Conservation (phyloP, 306 rosid species). For the Sesbania bispinosa region DNA sequence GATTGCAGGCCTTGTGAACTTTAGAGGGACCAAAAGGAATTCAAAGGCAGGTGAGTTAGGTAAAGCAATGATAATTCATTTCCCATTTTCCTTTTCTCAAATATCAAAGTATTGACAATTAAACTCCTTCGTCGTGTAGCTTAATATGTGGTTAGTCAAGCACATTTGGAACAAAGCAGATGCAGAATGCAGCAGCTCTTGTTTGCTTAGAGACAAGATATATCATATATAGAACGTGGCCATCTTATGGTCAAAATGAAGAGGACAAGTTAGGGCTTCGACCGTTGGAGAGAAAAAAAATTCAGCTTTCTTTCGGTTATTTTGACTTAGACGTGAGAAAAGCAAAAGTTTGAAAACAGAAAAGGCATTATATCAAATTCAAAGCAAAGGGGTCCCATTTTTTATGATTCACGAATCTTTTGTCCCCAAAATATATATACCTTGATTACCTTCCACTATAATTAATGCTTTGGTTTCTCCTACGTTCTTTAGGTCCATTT, state of each 20-base stretch:
- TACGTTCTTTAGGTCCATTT: not conserved
- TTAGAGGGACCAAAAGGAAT: slow-evolving; percentile 9
- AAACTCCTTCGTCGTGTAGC: too few species aligned
- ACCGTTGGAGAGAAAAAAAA: slow-evolving; percentile 31
- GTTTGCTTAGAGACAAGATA: not conserved
- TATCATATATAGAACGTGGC: too few species aligned
- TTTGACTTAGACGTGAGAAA: slow-evolving; percentile 26
- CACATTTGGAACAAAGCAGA: slow-evolving; percentile 19
- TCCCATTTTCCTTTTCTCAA: not conserved
- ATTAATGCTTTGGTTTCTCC: slow-evolving; percentile 13
- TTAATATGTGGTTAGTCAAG: too few species aligned
- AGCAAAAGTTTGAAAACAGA: slow-evolving; percentile 22
- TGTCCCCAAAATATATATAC: slow-evolving; percentile 2
- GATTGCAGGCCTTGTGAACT: not conserved
- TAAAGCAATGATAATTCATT: slow-evolving; percentile 30
- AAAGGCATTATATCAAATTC: slow-evolving; percentile 30
- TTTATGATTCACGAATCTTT: slow-evolving; percentile 21
- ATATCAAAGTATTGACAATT: too few species aligned
- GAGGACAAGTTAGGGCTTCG: slow-evolving; percentile 21
- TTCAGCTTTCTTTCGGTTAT: slow-evolving; percentile 31
- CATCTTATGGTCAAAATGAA: slow-evolving; percentile 40
- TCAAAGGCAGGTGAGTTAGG: slow-evolving; percentile 40
- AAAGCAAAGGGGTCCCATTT: slow-evolving; percentile 33
- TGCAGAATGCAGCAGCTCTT: not conserved
- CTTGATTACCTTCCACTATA: slow-evolving; percentile 16